A percentile compares a stretch with the other conserved stretches of the same genome.
Evolutionary conservation across 2,329 filamentous ascomycete genomes (phyloP).

Genomic region (Trichoderma sp.): DNA sequence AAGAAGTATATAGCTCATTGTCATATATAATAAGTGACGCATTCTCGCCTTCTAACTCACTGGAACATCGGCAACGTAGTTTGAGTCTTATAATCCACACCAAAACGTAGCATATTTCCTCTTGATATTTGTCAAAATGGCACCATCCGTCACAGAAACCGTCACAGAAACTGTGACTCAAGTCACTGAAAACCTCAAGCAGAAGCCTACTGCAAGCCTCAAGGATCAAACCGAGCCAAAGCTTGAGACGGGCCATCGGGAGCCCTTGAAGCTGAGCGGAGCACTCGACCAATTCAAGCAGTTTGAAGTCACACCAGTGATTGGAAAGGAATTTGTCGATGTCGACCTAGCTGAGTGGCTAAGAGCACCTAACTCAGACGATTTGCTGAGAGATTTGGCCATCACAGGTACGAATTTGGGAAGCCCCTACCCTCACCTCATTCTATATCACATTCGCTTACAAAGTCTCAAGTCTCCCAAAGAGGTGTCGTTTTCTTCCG

Average conservation of each 20-base stretch:
- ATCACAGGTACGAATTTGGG: slow-evolving; percentile 38
- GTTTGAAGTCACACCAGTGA: slow-evolving; percentile 46
- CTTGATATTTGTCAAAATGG: not conserved
- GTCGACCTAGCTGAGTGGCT: slow-evolving; percentile 37
- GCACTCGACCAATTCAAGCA: slow-evolving; percentile 38
- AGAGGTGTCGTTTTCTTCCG: slow-evolving; percentile 39
- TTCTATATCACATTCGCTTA: not conserved
- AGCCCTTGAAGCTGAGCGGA: slow-evolving; percentile 15
- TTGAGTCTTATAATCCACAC: not conserved
- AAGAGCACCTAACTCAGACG: slow-evolving; percentile 40
- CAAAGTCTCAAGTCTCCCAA: slow-evolving; percentile 30
- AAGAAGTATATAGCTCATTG: not conserved
- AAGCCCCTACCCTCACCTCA: not conserved
- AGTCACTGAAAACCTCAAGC: not conserved
- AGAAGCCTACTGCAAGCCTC: not conserved
- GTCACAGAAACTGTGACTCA: slow-evolving; percentile 1
- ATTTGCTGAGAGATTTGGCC: slow-evolving; percentile 52
- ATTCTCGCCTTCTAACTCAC: not conserved
- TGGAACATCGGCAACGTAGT: not conserved
- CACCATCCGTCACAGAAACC: slow-evolving; percentile 1
- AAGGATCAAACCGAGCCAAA: not conserved
- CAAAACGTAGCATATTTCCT: not conserved
- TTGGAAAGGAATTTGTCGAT: slow-evolving; percentile 47
- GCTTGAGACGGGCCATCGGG: not conserved
- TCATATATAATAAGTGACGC: not conserved